Evolutionary conservation across 2,329 filamentous ascomycete species (phyloP).

Genomic region (Colletotrichum incanum): DNA sequence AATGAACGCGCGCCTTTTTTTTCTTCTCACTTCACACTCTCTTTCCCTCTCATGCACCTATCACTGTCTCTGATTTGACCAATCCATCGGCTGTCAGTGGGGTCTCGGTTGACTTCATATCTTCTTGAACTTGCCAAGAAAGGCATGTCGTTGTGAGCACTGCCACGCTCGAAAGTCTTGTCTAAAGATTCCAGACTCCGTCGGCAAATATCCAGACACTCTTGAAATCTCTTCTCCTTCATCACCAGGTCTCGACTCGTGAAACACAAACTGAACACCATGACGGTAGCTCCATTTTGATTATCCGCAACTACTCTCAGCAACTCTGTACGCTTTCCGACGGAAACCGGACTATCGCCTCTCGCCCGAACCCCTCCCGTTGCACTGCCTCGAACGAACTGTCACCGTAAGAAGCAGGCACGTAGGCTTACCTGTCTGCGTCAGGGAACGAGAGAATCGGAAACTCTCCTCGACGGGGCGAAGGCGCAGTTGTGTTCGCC

Average conservation of each 20-base stretch:
- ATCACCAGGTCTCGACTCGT: slow-evolving; percentile 7
- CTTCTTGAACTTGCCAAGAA: slow-evolving; percentile 39
- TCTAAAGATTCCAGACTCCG: slow-evolving; percentile 1
- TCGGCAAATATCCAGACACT: slow-evolving; percentile 9
- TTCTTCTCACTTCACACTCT: not conserved
- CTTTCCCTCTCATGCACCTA: slow-evolving; percentile 14
- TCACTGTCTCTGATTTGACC: slow-evolving; percentile 26
- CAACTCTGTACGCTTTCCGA: slow-evolving; percentile 1
- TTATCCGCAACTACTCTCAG: not conserved
- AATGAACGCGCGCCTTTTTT: slow-evolving; percentile 37
- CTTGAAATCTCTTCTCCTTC: slow-evolving; percentile 19
- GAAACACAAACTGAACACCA: slow-evolving; percentile 1
- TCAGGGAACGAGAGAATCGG: not conserved
- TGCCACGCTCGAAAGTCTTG: slow-evolving; percentile 32
- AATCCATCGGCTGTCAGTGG: slow-evolving; percentile 25
- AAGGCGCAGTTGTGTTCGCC: slow-evolving; percentile 30
- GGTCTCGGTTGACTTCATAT: slow-evolving; percentile 38
- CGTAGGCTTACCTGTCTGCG: slow-evolving; percentile 13
- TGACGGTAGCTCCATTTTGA: slow-evolving; percentile 20
- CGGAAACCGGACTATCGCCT: slow-evolving; percentile 16
- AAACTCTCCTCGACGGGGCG: slow-evolving; percentile 39
- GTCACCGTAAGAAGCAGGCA: not conserved
- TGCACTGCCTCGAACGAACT: slow-evolving; percentile 31
- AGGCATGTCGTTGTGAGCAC: slow-evolving; percentile 43
- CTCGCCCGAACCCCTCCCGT: slow-evolving; percentile 13